These are phyloP conservation scores for Tilletia caries DNA, from an alignment of 1,284 basidiomycete genomes.

Conservation along the genomic window DNA sequence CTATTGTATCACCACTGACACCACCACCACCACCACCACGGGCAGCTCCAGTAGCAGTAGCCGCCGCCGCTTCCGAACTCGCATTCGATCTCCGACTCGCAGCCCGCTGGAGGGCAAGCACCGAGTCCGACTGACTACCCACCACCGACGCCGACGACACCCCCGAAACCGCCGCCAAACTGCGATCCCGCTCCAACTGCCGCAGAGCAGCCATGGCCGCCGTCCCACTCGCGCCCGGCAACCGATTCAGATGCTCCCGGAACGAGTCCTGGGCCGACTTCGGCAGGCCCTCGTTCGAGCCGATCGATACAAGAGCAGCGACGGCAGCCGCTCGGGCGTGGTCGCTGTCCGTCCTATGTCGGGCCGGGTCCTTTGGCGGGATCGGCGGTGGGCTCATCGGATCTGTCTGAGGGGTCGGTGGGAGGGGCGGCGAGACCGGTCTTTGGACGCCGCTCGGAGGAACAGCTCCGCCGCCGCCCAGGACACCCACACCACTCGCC, in stretches of 20 bases:
- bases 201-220: not conserved
- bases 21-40: not conserved
- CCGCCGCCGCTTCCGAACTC: no score
- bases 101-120: no score
- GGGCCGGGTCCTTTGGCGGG: constrained; percentile 25
- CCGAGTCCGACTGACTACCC: no score
- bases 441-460: no score
- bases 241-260: constrained; percentile 6
- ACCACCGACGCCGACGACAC: no score
- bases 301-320: not conserved
- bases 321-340: not conserved
- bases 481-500: no score
- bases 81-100: no score
- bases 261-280: constrained; percentile 16
- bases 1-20: no score
- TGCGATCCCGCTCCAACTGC: constrained; percentile 2
- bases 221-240: not conserved
- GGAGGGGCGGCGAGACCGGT: not conserved
- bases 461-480: not conserved
- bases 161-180: not conserved
- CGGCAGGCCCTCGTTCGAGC: not conserved
- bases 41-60: no score
- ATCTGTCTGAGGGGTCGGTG: not conserved
- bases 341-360: constrained; percentile 18
- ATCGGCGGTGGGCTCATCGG: constrained; percentile 21